phyloP scores from a whole-genome alignment of 1,284 basidiomycete species.

The Melampsora americana region DNA sequence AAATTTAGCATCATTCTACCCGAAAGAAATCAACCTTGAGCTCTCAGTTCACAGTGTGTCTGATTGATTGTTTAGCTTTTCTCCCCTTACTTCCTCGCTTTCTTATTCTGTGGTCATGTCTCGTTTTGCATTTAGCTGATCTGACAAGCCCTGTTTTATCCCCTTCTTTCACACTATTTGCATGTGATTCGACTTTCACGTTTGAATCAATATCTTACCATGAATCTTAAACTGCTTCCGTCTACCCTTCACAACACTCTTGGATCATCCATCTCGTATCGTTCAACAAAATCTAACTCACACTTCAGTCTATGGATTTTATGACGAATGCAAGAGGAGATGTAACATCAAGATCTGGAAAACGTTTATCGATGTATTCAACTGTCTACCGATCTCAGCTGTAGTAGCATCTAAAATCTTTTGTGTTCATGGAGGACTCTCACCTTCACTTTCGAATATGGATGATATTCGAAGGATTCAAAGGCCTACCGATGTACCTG shows the following conservation, averaged over 20 bases:
- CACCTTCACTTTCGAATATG: conserved; percentile 95
- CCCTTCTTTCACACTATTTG: neutral
- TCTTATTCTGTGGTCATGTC: too few species aligned
- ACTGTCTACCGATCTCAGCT: conserved; percentile 95
- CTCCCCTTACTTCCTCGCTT: too few species aligned
- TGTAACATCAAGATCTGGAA: conserved; percentile 99
- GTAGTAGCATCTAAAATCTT: conserved; percentile 99
- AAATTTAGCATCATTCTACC: too few species aligned
- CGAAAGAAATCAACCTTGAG: neutral
- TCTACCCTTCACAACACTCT: conserved; percentile 50
- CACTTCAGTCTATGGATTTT: conserved; percentile 88
- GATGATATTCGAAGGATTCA: conserved; percentile 98
- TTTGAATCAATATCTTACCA: neutral
- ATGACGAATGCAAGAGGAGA: conserved; percentile 98
- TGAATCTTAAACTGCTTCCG: conserved; percentile 21
- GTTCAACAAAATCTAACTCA: conserved; percentile 16
- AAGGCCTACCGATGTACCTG: conserved; percentile 97
- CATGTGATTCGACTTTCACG: neutral
- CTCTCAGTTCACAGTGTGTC: conserved; percentile 7
- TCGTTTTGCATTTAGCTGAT: too few species aligned
- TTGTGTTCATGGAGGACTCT: conserved; percentile 96
- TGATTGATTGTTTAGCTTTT: conserved; percentile 2
- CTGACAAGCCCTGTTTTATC: too few species aligned
- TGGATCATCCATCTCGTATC: conserved; percentile 15
- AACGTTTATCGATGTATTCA: conserved; percentile 99